Evolutionary conservation across 208 protist genomes (phyloP).

Genomic region (Trypanosomatidae sp.): DNA sequence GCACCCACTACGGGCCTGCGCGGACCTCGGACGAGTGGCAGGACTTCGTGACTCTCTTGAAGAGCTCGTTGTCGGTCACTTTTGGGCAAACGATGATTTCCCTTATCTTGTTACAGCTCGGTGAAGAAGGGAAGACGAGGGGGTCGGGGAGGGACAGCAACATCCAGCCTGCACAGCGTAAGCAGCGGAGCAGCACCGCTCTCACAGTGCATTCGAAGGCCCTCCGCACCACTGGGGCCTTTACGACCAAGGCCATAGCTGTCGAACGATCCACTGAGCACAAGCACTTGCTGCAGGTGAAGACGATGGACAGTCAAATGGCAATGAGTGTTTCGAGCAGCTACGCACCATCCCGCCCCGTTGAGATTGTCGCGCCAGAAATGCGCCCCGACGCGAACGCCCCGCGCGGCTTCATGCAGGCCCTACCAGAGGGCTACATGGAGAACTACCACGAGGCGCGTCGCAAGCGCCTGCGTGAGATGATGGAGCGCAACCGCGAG

Average conservation of each 20-base stretch:
- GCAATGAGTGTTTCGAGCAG: conserved; percentile 85
- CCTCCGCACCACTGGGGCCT: conserved; percentile 62
- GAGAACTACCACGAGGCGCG: conserved; percentile 68
- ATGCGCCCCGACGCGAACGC: conserved; percentile 69
- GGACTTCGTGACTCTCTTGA: conserved; percentile 69
- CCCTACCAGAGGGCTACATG: conserved; percentile 64
- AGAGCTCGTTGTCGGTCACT: conserved; percentile 74
- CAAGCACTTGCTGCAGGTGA: conserved; percentile 83
- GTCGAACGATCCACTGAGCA: conserved; percentile 46
- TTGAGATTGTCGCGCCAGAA: conserved; percentile 77
- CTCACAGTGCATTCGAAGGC: conserved; percentile 67
- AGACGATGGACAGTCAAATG: conserved; percentile 89
- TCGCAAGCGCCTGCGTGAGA: conserved; percentile 77
- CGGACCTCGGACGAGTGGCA: conserved; percentile 43
- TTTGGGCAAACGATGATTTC: conserved; percentile 76
- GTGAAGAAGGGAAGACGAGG: conserved; percentile 20
- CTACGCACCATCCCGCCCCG: conserved; percentile 78
- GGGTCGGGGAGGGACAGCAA: not conserved
- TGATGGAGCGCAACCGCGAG: conserved; percentile 81
- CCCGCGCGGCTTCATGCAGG: conserved; percentile 79
- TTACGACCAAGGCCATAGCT: conserved; percentile 65
- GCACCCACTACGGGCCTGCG: conserved; percentile 41
- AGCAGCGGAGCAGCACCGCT: conserved; percentile 26
- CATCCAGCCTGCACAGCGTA: not conserved
- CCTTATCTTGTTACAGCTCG: conserved; percentile 71